Evolutionary conservation across 2,329 filamentous ascomycete genomes (phyloP).

Genomic region (Colletotrichum scovillei): DNA sequence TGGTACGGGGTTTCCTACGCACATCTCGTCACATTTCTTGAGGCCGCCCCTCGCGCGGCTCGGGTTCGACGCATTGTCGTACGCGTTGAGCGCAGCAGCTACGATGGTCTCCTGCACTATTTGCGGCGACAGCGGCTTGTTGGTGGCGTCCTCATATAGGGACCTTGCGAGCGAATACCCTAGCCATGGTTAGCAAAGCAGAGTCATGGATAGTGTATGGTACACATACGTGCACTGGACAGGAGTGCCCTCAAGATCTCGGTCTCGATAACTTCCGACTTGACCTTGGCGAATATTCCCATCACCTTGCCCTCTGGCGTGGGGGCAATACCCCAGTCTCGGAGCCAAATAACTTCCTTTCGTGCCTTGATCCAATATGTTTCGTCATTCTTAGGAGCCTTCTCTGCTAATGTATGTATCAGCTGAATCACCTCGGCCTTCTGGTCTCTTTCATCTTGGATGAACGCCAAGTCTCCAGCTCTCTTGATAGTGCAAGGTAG

Average conservation of each 20-base stretch:
- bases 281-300: slow-evolving; percentile 72
- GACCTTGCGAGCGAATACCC: slow-evolving; percentile 72
- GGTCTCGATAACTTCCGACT: slow-evolving; percentile 71
- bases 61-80: slow-evolving; percentile 85
- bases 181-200: slow-evolving; percentile 43
- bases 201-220: not conserved
- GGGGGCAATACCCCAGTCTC: slow-evolving; percentile 72
- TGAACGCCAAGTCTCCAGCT: slow-evolving; percentile 72
- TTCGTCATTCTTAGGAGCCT: slow-evolving; percentile 69
- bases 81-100: slow-evolving; percentile 73
- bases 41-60: slow-evolving; percentile 81
- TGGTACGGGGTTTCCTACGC: slow-evolving; percentile 43
- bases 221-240: slow-evolving; percentile 66
- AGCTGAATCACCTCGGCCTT: slow-evolving; percentile 67
- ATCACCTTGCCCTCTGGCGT: slow-evolving; percentile 57
- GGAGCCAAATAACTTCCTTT: slow-evolving; percentile 77
- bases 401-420: slow-evolving; percentile 63
- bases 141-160: slow-evolving; percentile 66
- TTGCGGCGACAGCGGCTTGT: slow-evolving; percentile 60
- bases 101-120: slow-evolving; percentile 71
- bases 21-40: slow-evolving; percentile 83
- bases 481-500: slow-evolving; percentile 61
- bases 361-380: slow-evolving; percentile 71
- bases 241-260: slow-evolving; percentile 78
- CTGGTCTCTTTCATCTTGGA: slow-evolving; percentile 74